phyloP scores from a whole-genome alignment of 106 monocot genomes.

The Cymbidium sinense region DNA sequence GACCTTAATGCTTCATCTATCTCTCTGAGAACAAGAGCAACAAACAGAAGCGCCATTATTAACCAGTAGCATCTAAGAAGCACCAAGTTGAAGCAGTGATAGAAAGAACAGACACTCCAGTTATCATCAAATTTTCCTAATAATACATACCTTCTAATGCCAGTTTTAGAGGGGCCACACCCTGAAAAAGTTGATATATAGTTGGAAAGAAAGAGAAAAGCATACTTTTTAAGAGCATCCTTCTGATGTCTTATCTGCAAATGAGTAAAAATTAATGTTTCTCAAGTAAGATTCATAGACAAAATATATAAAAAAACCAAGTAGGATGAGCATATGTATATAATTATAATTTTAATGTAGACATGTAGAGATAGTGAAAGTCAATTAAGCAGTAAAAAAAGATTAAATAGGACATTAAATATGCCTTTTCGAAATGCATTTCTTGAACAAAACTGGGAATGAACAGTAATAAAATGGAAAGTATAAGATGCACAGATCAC shows the following conservation, averaged over 20 bases:
- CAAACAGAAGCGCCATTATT: neutral
- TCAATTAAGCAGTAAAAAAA: neutral
- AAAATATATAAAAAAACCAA: neutral
- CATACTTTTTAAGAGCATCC: constrained; percentile 10
- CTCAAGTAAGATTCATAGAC: neutral
- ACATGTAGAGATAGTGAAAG: neutral
- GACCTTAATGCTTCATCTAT: constrained; percentile 77
- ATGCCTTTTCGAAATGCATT: neutral
- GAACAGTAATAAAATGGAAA: neutral
- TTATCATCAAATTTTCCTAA: neutral
- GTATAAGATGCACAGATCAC: neutral
- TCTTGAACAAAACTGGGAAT: neutral
- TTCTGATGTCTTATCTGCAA: constrained; percentile 23
- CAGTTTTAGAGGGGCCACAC: constrained; percentile 14
- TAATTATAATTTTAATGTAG: neutral
- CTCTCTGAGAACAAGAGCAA: constrained; percentile 36
- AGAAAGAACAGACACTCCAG: neutral
- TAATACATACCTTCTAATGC: constrained; percentile 14
- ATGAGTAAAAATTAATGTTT: neutral
- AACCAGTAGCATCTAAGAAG: neutral
- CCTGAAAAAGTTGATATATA: constrained; percentile 15
- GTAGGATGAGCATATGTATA: neutral
- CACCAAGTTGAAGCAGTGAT: neutral
- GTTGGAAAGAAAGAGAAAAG: constrained; percentile 14
- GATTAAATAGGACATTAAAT: neutral